A percentile compares a stretch with the other conserved stretches of the same genome.
Conservation (phyloP, 1,284 basidiomycete species). For the Chondrostereum purpureum region DNA sequence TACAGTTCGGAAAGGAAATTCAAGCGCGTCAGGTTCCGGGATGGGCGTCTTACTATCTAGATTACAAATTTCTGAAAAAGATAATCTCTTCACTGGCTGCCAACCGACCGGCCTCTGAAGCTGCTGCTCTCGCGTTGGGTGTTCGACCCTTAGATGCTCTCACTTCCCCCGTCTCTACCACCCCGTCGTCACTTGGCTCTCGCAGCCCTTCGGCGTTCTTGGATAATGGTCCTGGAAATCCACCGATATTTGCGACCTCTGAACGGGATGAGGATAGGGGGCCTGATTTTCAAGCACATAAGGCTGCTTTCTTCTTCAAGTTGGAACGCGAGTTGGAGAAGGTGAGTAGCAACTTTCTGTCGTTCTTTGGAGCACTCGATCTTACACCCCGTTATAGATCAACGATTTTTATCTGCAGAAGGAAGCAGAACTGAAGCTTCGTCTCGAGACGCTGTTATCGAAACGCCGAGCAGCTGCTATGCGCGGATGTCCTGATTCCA, state of each 20-base stretch:
- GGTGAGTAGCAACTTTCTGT: conserved; percentile 38
- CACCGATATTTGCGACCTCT: conserved; percentile 53
- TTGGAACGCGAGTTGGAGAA: conserved; percentile 97
- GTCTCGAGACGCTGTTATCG: conserved; percentile 88
- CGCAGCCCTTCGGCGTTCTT: conserved; percentile 24
- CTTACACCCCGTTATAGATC: conserved; percentile 66
- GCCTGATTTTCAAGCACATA: conserved; percentile 84
- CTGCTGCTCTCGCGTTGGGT: conserved; percentile 80
- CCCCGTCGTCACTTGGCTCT: conserved; percentile 9
- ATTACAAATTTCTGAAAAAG: conserved; percentile 98
- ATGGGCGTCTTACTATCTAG: conserved; percentile 95
- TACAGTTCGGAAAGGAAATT: conserved; percentile 98
- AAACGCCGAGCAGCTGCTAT: conserved; percentile 83
- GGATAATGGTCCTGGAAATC: conserved; percentile 34
- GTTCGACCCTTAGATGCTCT: conserved; percentile 61
- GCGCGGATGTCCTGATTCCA: conserved; percentile 60
- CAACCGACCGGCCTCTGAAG: conserved; percentile 84
- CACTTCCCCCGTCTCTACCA: conserved; percentile 25
- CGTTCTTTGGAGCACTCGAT: not conserved
- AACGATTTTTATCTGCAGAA: conserved; percentile 99
- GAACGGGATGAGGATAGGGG: conserved; percentile 64
- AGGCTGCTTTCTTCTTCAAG: conserved; percentile 99
- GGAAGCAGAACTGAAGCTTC: conserved; percentile 90
- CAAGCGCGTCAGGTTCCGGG: conserved; percentile 95
- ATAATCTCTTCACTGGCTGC: conserved; percentile 98